Conservation (phyloP, 495 filamentous ascomycete genomes). For the Aspergillus baeticus region DNA sequence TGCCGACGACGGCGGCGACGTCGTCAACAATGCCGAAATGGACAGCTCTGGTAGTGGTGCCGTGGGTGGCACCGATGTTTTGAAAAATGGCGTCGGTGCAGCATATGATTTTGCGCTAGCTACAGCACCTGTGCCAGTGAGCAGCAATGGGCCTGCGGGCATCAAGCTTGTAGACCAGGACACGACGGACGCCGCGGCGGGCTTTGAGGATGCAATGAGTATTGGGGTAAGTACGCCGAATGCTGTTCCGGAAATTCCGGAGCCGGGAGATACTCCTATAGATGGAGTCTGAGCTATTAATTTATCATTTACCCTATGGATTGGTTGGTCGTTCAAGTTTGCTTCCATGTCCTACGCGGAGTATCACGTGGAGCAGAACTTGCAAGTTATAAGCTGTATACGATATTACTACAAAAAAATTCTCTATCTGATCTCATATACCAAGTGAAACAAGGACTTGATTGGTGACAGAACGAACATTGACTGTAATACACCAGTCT, state of each 20-base stretch:
- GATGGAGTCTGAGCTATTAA: conserved; percentile 18
- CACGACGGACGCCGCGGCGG: conserved; percentile 12
- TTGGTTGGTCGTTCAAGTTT: too few relatives aligned
- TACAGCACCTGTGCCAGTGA: not conserved
- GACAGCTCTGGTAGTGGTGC: conserved; percentile 29
- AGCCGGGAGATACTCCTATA: conserved; percentile 8
- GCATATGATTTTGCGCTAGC: conserved; percentile 34
- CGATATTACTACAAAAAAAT: too few relatives aligned
- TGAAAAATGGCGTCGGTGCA: conserved; percentile 36
- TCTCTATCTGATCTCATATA: not conserved
- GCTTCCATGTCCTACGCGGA: not conserved
- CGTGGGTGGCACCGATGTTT: conserved; percentile 37
- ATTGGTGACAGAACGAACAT: too few relatives aligned
- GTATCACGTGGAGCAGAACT: not conserved
- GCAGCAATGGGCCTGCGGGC: conserved; percentile 2
- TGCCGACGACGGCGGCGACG: conserved; percentile 39
- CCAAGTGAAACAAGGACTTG: not conserved
- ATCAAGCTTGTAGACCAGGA: conserved; percentile 13
- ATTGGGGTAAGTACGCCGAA: conserved; percentile 30
- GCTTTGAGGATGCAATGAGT: conserved; percentile 29
- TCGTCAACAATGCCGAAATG: conserved; percentile 32
- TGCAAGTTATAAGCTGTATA: too few relatives aligned
- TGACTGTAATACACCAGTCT: too few relatives aligned
- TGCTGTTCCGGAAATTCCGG: conserved; percentile 6
- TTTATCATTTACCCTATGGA: not conserved